Base-by-base conservation (phyloP, 192 early-diverging fungal species). In the Umbelopsis isabellina region DNA sequence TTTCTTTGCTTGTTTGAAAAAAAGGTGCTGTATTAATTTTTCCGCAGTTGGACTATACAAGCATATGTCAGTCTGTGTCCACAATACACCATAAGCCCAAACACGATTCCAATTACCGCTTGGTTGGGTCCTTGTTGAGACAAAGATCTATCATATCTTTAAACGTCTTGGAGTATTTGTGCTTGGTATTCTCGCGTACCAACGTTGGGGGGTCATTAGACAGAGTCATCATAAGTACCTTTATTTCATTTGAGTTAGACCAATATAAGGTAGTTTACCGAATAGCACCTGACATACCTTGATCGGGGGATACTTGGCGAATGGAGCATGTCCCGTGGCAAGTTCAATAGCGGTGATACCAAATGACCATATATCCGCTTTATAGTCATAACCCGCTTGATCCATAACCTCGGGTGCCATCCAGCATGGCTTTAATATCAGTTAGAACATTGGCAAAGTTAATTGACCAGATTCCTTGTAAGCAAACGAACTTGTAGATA, bases 301-400 rank as follows among this genome's bases (percentile, higher is more conserved):
- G 52, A 95, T 72, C 8, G 94, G 93, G 23, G 94, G 92, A 69
- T 86, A 92, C 73, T 94, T 94, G 15, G 94, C 93, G 75, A 93
- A 94, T 8, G 94, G 94, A 9, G 94, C 94, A 75, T 93, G 91
- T 9, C 94, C 94, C 21, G 91, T 92, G 4, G 94, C 92, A 13
- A 95, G 73, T 72, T 95, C 94, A 48, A 95, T 75, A 5, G 91
- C 85, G 7, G 94, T 95, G 45, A 95, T 95, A 45, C 94, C 94
- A 82, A 95, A 95, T 70, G 88, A 90, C 94, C 94, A 95, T 55
- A 95, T 92, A 72, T 95, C 94, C 2, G 94, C 94, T 73, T 94
- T 94, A 73, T 89, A 94, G 72, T 94, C 90, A 79, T 95, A 95
- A 2, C 90, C 92, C 12, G 86, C 85, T 72, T 95, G 94, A 68